These are phyloP conservation scores for Russula abietina DNA, from an alignment of 768 basidiomycete species.

Conservation along the genomic window DNA sequence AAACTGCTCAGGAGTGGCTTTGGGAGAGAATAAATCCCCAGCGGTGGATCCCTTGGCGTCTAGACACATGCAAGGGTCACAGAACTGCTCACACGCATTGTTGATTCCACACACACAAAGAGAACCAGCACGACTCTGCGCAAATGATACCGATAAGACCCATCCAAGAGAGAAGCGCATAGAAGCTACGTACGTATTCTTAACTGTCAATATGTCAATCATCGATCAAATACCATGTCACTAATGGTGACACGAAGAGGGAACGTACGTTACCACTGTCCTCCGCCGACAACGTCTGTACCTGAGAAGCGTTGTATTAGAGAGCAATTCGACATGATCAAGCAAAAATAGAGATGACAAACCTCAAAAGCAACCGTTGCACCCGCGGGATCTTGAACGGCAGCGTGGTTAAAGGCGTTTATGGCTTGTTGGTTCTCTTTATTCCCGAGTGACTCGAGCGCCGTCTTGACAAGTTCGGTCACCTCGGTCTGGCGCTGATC, in stretches of 20 bases:
- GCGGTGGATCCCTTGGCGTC: not conserved
- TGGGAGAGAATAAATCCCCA: constrained; percentile 7
- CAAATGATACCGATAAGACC: not conserved
- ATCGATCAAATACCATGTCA: not conserved
- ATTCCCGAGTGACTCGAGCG: constrained; percentile 5
- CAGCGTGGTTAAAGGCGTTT: constrained; percentile 4
- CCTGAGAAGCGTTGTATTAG: not conserved
- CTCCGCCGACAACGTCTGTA: constrained; percentile 13
- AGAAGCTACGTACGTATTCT: constrained; percentile 9
- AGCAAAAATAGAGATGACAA: not conserved
- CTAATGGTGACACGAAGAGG: not conserved
- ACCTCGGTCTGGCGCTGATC: not conserved
- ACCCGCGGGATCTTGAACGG: not conserved
- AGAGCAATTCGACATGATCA: not conserved
- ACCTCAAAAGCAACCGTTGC: constrained; percentile 4
- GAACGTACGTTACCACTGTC: constrained; percentile 13
- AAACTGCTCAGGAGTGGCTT: not conserved
- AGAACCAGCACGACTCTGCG: constrained; percentile 18
- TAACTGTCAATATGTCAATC: not conserved
- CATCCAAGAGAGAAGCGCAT: not conserved
- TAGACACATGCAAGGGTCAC: not conserved
- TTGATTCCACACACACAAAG: not conserved
- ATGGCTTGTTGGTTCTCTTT: not conserved
- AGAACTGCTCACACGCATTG: not conserved
- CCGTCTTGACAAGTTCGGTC: constrained; percentile 7